A percentile compares a stretch with the other conserved stretches of the same genome.
phyloP scores from a whole-genome alignment of 495 filamentous ascomycete genomes.

The Collariella sp. region DNA sequence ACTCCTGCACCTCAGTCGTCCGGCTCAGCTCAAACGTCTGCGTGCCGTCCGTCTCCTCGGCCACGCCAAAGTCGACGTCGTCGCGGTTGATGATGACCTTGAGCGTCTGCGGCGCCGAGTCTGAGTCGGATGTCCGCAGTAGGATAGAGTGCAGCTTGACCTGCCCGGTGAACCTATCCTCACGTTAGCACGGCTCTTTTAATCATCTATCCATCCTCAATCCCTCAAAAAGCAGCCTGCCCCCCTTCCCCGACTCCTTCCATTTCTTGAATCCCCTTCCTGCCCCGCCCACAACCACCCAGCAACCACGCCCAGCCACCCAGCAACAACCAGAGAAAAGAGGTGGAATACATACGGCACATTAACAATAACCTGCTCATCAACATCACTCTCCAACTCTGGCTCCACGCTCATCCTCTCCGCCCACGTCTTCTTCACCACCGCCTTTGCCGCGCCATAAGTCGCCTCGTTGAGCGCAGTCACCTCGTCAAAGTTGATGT shows the following conservation, averaged over 20 bases:
- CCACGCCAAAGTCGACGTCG: constrained; percentile 74
- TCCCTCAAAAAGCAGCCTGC: too few species aligned
- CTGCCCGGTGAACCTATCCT: constrained; percentile 76
- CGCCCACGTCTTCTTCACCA: constrained; percentile 86
- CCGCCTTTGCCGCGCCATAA: constrained; percentile 56
- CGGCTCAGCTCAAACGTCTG: constrained; percentile 73
- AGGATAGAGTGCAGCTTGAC: constrained; percentile 85
- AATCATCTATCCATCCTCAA: background rate
- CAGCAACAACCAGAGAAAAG: background rate
- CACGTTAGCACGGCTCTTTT: background rate
- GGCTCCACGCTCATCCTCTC: constrained; percentile 63
- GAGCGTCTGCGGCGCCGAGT: constrained; percentile 69
- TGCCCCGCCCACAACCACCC: too few species aligned
- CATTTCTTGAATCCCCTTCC: too few species aligned
- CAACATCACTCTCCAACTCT: constrained; percentile 73
- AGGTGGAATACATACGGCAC: constrained; percentile 60
- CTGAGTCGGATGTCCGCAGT: constrained; percentile 62
- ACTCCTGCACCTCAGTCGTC: constrained; percentile 73
- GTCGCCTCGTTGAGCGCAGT: constrained; percentile 73
- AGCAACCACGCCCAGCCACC: background rate
- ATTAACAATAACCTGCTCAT: constrained; percentile 88
- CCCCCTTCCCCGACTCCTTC: background rate
- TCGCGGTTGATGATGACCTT: constrained; percentile 79
- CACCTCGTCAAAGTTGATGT: constrained; percentile 83
- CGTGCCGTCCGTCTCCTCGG: constrained; percentile 57